phyloP scores from a whole-genome alignment of 768 basidiomycete species.

The Trametes meyenii region DNA sequence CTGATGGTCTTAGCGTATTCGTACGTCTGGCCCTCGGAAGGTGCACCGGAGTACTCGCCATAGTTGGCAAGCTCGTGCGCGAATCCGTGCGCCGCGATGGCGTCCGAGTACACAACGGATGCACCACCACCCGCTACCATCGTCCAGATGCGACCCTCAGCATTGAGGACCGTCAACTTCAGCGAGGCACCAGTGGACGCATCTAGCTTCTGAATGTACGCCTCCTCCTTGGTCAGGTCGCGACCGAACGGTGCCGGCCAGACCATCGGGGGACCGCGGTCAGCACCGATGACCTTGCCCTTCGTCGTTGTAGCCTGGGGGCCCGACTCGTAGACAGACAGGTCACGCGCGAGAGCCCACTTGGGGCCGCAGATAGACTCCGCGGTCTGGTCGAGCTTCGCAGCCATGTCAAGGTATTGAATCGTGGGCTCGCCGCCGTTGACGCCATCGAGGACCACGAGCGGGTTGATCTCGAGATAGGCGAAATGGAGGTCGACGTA shows the following conservation, averaged over 20 bases:
- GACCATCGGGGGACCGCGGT: conserved; percentile 97
- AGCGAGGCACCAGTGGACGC: conserved; percentile 96
- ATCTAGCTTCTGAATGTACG: conserved; percentile 98
- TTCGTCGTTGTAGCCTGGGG: conserved; percentile 46
- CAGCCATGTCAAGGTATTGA: conserved; percentile 99
- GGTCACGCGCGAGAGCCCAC: conserved; percentile 96
- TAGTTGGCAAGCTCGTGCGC: conserved; percentile 99
- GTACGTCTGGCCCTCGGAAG: conserved; percentile 97
- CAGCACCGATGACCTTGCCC: conserved; percentile 64
- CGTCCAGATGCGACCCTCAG: conserved; percentile 96
- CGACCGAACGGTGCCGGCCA: conserved; percentile 97
- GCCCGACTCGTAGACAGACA: conserved; percentile 67
- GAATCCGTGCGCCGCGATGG: conserved; percentile 90
- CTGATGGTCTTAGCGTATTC: conserved; percentile 99
- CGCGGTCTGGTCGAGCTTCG: conserved; percentile 99
- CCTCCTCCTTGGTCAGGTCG: conserved; percentile 97
- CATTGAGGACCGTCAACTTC: conserved; percentile 95
- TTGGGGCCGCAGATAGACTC: conserved; percentile 98
- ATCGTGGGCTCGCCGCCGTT: conserved; percentile 73
- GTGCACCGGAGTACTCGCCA: conserved; percentile 98
- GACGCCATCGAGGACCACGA: conserved; percentile 88
- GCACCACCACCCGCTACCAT: conserved; percentile 99
- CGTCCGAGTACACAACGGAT: conserved; percentile 69
- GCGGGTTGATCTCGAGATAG: conserved; percentile 99
- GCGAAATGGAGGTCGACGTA: conserved; percentile 99